Base-by-base conservation (phyloP, 2,329 filamentous ascomycete species). In the Beauveria brongniartii region DNA sequence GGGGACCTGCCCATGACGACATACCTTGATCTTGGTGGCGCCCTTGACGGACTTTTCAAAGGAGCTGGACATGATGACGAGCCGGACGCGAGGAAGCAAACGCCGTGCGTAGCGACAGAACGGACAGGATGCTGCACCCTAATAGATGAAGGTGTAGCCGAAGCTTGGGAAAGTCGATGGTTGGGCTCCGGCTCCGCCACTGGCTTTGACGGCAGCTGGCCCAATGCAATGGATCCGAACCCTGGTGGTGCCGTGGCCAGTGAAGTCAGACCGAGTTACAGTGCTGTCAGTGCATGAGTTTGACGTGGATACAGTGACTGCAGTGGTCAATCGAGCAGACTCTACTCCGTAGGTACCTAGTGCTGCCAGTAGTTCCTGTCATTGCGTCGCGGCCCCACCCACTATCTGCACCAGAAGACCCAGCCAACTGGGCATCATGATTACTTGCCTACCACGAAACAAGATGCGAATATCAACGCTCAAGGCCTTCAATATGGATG, bases 41-140 rank as follows among this genome's bases (percentile, higher is more conserved):
- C 93, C 94, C 82, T 97, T 97, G 72, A 99, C 94, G 68, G 92
- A 96, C 82, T 97, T 99, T 82, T 99, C 94, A 74, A 97, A 97
- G 62, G 90, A 93, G 79, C 87, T 90, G 67, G 89, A 85, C 90
- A 92, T 92, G 67, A 55, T 71, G 64, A 63, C 68, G 60, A 48
- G 62, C 56, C 61, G 22, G 59, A 54, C 51, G 65, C 62, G 59
- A 55, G 55, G 64, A 37, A 64, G 62, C 41, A 28, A 43, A 50
- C 61, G 60, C 44, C 59, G 55, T 53, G 61, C 61, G 51, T 37
- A 59, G 54, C 60, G 28, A 57, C 28, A 43, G 22, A 28, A 20
- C 24, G 41, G 3, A 22, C 30, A 18, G 54, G 16, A 47, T 34
- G 57, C 20, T 18, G 48, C 53, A 55, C 40, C 53, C 48, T 56